phyloP scores from a whole-genome alignment of 805 yeast genomes.

The Candida andamanensis region DNA sequence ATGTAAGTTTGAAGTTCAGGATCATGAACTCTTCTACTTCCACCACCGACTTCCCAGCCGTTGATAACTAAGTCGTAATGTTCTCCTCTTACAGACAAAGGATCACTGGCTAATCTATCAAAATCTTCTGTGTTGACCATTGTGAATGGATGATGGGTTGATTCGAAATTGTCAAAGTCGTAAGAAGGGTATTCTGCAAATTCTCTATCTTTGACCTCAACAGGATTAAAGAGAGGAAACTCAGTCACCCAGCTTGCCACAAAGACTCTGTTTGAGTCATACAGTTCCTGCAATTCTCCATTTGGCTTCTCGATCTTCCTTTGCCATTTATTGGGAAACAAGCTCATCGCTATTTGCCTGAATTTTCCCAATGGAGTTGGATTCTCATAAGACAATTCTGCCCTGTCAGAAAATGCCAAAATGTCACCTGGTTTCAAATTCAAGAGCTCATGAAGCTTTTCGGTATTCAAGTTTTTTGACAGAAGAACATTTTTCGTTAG shows the following conservation, averaged over 20 bases:
- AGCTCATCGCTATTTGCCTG: slow-evolving; percentile 66
- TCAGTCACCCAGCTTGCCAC: slow-evolving; percentile 84
- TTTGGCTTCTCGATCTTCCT: slow-evolving; percentile 24
- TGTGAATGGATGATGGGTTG: slow-evolving; percentile 98
- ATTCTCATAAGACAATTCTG: slow-evolving; percentile 69
- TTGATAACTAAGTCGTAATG: slow-evolving; percentile 92
- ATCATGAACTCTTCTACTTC: slow-evolving; percentile 92
- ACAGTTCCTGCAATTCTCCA: slow-evolving; percentile 12
- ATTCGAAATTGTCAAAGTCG: slow-evolving; percentile 40
- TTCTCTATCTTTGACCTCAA: slow-evolving; percentile 28
- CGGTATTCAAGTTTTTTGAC: slow-evolving; percentile 13
- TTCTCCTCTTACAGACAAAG: slow-evolving; percentile 71
- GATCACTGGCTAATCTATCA: slow-evolving; percentile 46
- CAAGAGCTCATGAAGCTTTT: slow-evolving; percentile 21
- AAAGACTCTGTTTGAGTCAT: slow-evolving; percentile 31
- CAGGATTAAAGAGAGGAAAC: slow-evolving; percentile 87
- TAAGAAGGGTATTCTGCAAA: slow-evolving; percentile 46
- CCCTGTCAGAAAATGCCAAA: slow-evolving; percentile 74
- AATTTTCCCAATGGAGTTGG: slow-evolving; percentile 92
- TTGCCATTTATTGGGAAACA: slow-evolving; percentile 47
- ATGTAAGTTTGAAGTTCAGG: slow-evolving; percentile 69
- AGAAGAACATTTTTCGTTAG: slow-evolving; percentile 24
- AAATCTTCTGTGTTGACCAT: slow-evolving; percentile 78
- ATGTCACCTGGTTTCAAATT: slow-evolving; percentile 62
- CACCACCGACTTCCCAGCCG: slow-evolving; percentile 97